Conservation (phyloP, 1,139 yeast genomes). For the Suhomyces terraborum region DNA sequence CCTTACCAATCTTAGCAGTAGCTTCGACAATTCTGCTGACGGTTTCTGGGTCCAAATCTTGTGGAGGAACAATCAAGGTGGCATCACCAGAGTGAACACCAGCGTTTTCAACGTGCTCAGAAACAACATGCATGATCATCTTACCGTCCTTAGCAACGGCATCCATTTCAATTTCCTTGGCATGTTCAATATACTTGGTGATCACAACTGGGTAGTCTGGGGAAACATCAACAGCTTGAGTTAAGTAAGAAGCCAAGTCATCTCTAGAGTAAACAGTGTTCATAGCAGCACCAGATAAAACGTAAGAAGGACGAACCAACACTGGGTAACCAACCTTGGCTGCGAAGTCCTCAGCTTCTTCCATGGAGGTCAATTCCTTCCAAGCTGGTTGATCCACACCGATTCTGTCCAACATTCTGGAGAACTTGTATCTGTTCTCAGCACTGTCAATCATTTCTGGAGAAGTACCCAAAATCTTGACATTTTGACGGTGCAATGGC, state of each 20-base stretch:
- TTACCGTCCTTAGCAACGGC: constrained; percentile 97
- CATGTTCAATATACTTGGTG: constrained; percentile 95
- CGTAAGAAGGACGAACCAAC: constrained; percentile 96
- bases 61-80: constrained; percentile 95
- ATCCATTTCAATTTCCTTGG: constrained; percentile 98
- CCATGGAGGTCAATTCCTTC: constrained; percentile 94
- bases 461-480: constrained; percentile 92
- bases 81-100: constrained; percentile 99
- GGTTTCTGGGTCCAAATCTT: constrained; percentile 90
- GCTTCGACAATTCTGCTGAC: constrained; percentile 90
- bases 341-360: constrained; percentile 92
- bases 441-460: constrained; percentile 99
- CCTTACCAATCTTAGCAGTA: constrained; percentile 94
- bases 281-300: constrained; percentile 98
- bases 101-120: constrained; percentile 98
- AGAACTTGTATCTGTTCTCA: constrained; percentile 96
- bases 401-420: constrained; percentile 94
- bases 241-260: constrained; percentile 83
- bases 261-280: constrained; percentile 90
- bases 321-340: constrained; percentile 92
- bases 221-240: constrained; percentile 95
- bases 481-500: constrained; percentile 90
- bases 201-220: constrained; percentile 98
- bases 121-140: constrained; percentile 94
- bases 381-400: constrained; percentile 99